Percentiles rank a stretch among this genome's conserved stretches.
These are phyloP conservation scores for Diplodia seriata DNA, from an alignment of 2,329 filamentous ascomycete genomes.

Conservation along the genomic window DNA sequence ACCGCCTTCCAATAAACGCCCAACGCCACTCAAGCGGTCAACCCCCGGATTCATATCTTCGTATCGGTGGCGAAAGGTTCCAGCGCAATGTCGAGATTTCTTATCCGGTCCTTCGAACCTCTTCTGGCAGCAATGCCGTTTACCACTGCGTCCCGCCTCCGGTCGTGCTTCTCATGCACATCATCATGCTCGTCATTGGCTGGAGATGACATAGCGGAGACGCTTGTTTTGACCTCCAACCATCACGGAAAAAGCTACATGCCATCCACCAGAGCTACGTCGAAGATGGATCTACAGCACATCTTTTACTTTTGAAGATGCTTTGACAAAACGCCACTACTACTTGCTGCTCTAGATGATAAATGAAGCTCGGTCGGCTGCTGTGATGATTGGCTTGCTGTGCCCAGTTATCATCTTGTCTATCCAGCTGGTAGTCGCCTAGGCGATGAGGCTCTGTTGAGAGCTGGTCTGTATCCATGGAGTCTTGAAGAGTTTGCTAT, in stretches of 20 bases:
- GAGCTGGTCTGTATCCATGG: background rate
- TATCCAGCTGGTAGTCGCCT: background rate
- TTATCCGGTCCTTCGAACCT: background rate
- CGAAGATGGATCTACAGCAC: background rate
- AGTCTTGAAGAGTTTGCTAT: background rate
- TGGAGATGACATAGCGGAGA: background rate
- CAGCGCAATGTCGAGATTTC: background rate
- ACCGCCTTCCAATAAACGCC: background rate
- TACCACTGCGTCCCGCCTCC: background rate
- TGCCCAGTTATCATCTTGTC: background rate
- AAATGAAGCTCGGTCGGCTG: background rate
- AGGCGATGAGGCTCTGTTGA: background rate
- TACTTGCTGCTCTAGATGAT: background rate
- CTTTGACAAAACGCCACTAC: background rate
- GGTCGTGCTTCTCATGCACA: constrained; percentile 1
- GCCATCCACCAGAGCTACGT: background rate
- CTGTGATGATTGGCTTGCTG: background rate
- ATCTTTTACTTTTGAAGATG: background rate
- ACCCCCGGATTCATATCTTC: background rate
- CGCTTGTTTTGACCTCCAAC: background rate
- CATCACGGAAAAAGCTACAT: background rate
- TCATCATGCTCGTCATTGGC: background rate
- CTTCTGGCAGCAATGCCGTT: background rate
- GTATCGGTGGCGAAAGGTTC: background rate
- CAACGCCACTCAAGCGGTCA: constrained; percentile 1